A percentile compares a stretch with the other conserved stretches of the same genome.
phyloP scores from a whole-genome alignment of 345 rosid genomes.

The Eucalyptus curtisii region DNA sequence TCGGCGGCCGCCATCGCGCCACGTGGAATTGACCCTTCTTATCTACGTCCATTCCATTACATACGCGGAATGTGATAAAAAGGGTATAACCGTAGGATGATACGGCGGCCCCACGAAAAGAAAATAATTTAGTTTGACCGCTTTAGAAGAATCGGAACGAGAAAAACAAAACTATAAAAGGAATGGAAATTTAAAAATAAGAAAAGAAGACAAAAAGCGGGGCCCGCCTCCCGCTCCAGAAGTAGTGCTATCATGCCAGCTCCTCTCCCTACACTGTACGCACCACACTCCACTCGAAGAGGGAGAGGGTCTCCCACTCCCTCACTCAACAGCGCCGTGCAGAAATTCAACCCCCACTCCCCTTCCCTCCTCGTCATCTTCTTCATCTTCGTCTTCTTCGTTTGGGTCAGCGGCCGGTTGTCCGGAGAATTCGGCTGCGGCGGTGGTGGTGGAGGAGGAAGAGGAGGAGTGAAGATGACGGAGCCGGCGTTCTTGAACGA shows the following conservation, averaged over 20 bases:
- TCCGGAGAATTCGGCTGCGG: background rate
- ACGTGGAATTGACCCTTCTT: background rate
- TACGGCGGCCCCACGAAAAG: background rate
- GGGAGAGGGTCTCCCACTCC: background rate
- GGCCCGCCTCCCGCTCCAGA: background rate
- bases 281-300: background rate
- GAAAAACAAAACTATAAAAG: background rate
- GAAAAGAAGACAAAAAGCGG: background rate
- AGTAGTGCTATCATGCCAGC: background rate
- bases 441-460: background rate
- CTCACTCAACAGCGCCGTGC: background rate
- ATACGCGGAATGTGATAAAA: background rate
- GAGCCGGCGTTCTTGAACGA: slow-evolving; percentile 52
- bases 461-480: slow-evolving; percentile 31
- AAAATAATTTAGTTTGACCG: background rate
- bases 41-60: background rate
- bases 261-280: background rate
- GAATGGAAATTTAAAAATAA: background rate
- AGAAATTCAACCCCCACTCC: background rate
- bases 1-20: background rate
- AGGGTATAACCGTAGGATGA: background rate
- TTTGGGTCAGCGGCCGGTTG: background rate
- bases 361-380: background rate
- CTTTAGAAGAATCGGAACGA: background rate
- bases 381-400: background rate